Conservation (phyloP, 2,329 filamentous ascomycete species). For the Fusarium sp. region DNA sequence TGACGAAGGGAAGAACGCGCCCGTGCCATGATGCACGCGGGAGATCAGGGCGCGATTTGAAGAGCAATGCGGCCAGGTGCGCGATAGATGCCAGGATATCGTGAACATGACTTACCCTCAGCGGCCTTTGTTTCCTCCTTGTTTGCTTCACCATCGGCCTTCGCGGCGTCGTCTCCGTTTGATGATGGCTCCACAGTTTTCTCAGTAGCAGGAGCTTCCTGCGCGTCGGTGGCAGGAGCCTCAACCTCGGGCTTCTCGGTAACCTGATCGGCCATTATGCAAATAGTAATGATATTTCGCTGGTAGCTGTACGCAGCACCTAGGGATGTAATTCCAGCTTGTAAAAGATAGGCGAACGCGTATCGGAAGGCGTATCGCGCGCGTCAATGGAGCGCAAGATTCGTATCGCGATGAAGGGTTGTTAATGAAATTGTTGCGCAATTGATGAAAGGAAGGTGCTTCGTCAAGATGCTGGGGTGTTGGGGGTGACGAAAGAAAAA, state of each 20-base stretch:
- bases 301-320: conserved; percentile 31
- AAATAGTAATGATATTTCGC: conserved; percentile 39
- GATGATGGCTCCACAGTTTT: conserved; percentile 41
- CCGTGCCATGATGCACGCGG: conserved; percentile 27
- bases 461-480: conserved; percentile 50
- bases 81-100: conserved; percentile 7
- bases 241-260: conserved; percentile 53
- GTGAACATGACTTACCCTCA: conserved; percentile 49
- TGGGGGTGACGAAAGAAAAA: conserved; percentile 53
- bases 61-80: conserved; percentile 18
- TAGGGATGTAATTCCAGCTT: conserved; percentile 31
- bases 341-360: conserved; percentile 47
- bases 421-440: conserved; percentile 49
- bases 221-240: conserved; percentile 50
- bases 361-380: conserved; percentile 47
- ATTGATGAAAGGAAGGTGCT: conserved; percentile 48
- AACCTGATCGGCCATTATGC: conserved; percentile 56
- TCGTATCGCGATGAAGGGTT: conserved; percentile 49
- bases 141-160: conserved; percentile 42
- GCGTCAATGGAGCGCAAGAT: conserved; percentile 49
- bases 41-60: conserved; percentile 15
- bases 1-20: conserved; percentile 41
- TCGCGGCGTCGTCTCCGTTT: conserved; percentile 41
- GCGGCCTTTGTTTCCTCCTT: conserved; percentile 47
- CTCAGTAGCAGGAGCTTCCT: conserved; percentile 44